These are phyloP conservation scores for Moniliella sp. DNA, from an alignment of 1,284 basidiomycete genomes.

Conservation along the genomic window DNA sequence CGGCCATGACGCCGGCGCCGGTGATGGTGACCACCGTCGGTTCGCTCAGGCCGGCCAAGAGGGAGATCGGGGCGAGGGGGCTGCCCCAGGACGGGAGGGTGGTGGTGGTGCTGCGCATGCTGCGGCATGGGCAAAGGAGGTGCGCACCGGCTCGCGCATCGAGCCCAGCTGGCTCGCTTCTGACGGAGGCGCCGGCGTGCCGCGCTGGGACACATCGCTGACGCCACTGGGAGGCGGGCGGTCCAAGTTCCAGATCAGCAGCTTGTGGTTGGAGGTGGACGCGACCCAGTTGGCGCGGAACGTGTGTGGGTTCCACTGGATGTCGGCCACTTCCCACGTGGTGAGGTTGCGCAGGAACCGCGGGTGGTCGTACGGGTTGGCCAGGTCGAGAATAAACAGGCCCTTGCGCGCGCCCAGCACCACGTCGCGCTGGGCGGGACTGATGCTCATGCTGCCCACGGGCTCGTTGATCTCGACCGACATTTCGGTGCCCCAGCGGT, in stretches of 20 bases:
- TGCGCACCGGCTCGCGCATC: no score
- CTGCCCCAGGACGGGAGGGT: conserved; percentile 6
- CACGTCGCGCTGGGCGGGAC: conserved; percentile 28
- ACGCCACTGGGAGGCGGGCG: no score
- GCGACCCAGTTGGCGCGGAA: conserved; percentile 67
- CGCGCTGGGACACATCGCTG: no score
- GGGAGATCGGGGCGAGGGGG: no score
- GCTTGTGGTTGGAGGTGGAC: conserved; percentile 80
- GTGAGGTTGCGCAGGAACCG: conserved; percentile 83
- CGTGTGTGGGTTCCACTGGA: conserved; percentile 88
- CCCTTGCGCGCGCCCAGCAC: conserved; percentile 47
- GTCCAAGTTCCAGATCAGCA: conserved; percentile 82
- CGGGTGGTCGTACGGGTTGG: conserved; percentile 63
- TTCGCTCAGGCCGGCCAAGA: conserved; percentile 1
- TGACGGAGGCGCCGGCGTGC: no score
- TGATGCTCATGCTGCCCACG: conserved; percentile 30
- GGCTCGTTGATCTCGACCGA: no score
- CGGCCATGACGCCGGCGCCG: conserved; percentile 1
- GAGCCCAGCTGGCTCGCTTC: no score
- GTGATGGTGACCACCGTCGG: no score
- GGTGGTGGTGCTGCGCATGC: conserved; percentile 5
- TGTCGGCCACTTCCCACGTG: conserved; percentile 76
- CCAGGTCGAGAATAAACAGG: conserved; percentile 84
- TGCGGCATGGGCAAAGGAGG: no score
- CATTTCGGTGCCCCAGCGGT: no score